Evolutionary conservation across 257 asterid genomes (phyloP), one percentile per base, ranked within the genome.

Genomic region (Solanum commersonii): DNA sequence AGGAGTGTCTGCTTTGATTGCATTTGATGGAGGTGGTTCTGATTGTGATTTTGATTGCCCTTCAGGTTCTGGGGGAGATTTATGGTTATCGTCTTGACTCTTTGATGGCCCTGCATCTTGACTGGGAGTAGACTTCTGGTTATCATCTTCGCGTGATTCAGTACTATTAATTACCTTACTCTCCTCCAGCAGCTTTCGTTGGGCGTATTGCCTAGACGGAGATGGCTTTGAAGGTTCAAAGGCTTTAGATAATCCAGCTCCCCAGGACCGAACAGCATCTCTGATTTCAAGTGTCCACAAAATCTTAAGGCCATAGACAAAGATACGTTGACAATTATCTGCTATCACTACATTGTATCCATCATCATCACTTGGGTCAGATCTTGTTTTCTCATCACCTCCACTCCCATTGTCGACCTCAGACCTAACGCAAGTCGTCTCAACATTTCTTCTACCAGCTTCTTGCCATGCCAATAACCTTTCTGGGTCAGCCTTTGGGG

Each of bases 241-340:
- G 88, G 99, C 99, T 94, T 96, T 96, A 33, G 98, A 95, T 90
- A 97, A 35, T 89, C 99, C 99, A 93, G 98, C 98, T 68, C 93
- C 99, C 95, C 96, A 97, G 90, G 99, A 95, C 98, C 99, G 96
- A 90, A 97, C 98, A 90, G 98, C 98, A 94, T 95, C 99, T 91
- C 99, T 93, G 89, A 96, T 97, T 92, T 94, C 99, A 93, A 97
- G 90, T 86, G 97, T 97, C 99, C 99, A 97, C 84, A 97, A 93
- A 92, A 97, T 95, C 94, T 97, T 97, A 84, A 97, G 96, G 88
- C 99, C 98, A 90, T 94, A 96, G 67, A 97, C 98, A 92, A 93
- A 94, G 88, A 94, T 91, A 20, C 99, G 94, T 91, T 94, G 98
- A 89, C 99, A 96, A 90, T 96, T 97, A 92, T 97, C 99, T 90